phyloP scores from a whole-genome alignment of 2,329 filamentous ascomycete species.

The Fusarium chuoi region DNA sequence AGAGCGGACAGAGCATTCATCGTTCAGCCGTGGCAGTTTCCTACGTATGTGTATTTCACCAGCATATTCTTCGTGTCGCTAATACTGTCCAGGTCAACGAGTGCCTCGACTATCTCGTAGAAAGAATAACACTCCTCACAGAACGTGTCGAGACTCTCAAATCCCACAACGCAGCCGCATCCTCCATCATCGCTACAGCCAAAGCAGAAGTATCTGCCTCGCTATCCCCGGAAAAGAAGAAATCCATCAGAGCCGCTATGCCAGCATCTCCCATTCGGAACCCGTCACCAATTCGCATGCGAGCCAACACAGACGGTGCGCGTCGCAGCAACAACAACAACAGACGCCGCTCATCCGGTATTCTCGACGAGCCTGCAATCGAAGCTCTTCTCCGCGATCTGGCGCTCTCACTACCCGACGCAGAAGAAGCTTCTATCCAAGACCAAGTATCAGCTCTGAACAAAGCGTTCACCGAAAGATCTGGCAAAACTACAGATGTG shows the following conservation, averaged over 20 bases:
- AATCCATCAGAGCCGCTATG: conserved; percentile 34
- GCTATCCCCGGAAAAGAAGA: conserved; percentile 36
- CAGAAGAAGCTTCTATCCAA: conserved; percentile 41
- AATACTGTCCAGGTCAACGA: conserved; percentile 57
- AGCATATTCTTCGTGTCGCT: conserved; percentile 6
- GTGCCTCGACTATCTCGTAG: conserved; percentile 63
- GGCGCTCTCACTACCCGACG: conserved; percentile 54
- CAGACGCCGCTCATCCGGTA: conserved; percentile 51
- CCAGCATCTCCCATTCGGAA: conserved; percentile 51
- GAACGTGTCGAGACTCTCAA: conserved; percentile 56
- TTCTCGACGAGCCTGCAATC: conserved; percentile 53
- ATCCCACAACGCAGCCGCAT: conserved; percentile 56
- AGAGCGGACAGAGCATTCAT: conserved; percentile 55
- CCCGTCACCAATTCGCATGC: conserved; percentile 50
- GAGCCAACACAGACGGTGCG: conserved; percentile 41
- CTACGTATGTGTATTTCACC: conserved; percentile 56
- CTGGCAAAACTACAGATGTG: conserved; percentile 56
- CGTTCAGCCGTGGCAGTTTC: conserved; percentile 59
- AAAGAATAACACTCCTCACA: conserved; percentile 56
- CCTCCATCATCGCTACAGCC: conserved; percentile 54
- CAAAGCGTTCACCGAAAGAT: conserved; percentile 53
- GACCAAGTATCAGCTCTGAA: conserved; percentile 48
- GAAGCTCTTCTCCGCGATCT: conserved; percentile 61
- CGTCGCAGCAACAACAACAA: conserved; percentile 15
- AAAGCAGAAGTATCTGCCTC: conserved; percentile 55